phyloP scores from a whole-genome alignment of 768 basidiomycete species.

The Mycena crocata region DNA sequence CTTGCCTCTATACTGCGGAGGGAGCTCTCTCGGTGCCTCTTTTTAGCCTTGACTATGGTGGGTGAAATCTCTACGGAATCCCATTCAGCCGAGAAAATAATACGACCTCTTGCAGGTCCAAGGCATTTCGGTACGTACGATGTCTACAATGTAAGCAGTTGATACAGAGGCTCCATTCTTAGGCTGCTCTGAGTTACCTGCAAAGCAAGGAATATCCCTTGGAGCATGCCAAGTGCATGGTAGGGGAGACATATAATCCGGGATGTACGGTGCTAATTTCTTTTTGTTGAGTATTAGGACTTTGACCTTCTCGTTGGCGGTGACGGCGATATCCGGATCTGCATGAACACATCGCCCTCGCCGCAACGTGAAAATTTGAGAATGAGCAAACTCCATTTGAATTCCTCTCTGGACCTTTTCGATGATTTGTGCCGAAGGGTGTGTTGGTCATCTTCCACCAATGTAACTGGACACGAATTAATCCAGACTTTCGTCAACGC shows the following conservation, averaged over 20 bases:
- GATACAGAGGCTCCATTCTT: too few species aligned
- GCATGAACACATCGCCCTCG: not conserved
- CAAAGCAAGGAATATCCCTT: not conserved
- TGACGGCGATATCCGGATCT: not conserved
- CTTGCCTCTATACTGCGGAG: not conserved
- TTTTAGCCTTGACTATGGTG: not conserved
- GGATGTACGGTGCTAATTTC: not conserved
- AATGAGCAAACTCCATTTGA: not conserved
- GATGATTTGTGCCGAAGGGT: constrained; percentile 1
- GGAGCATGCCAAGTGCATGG: not conserved
- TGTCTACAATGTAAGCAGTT: not conserved
- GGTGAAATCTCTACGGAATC: not conserved
- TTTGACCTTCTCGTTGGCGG: not conserved
- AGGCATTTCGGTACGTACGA: constrained; percentile 1
- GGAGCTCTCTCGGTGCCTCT: not conserved
- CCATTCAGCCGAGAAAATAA: too few species aligned
- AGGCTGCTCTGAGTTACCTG: not conserved
- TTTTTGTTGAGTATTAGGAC: not conserved
- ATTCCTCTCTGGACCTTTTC: not conserved
- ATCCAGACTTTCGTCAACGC: not conserved
- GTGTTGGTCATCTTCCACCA: not conserved
- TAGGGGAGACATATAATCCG: not conserved
- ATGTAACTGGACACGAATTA: too few species aligned
- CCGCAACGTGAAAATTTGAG: not conserved
- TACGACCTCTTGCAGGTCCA: not conserved